Evolutionary conservation across 306 rosid genomes (phyloP).

Genomic region (Fagus sylvatica): DNA sequence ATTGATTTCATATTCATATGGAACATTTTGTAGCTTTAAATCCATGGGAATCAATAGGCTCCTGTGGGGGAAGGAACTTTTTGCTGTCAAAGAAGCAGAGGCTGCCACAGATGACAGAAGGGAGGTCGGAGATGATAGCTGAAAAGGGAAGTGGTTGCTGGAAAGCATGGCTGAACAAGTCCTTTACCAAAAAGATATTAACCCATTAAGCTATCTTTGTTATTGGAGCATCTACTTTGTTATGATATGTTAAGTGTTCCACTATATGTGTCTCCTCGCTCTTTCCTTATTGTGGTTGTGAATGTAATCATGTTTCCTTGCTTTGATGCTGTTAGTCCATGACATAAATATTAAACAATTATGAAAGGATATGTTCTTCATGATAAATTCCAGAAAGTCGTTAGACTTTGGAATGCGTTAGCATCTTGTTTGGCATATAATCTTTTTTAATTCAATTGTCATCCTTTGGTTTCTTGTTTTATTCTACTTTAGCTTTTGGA

Average conservation of each 20-base stretch:
- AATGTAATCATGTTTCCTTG: background rate
- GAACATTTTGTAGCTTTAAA: slow-evolving; percentile 32
- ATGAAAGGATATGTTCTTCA: background rate
- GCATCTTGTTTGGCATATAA: background rate
- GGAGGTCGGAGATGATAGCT: slow-evolving; percentile 19
- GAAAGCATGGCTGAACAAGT: slow-evolving; percentile 35
- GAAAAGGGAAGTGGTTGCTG: slow-evolving; percentile 30
- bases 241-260: background rate
- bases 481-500: background rate
- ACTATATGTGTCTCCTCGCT: background rate
- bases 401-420: background rate
- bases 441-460: background rate
- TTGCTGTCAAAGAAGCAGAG: slow-evolving; percentile 37
- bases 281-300: background rate
- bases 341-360: background rate
- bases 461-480: background rate
- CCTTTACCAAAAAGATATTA: slow-evolving; percentile 13
- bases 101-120: slow-evolving; percentile 18
- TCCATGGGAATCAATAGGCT: slow-evolving; percentile 37
- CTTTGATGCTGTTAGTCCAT: no score
- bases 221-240: background rate
- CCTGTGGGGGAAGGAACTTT: slow-evolving; percentile 33
- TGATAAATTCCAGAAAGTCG: background rate
- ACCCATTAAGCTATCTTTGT: background rate
- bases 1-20: no score